These are phyloP conservation scores for Cystoderma amianthinum DNA, from an alignment of 768 basidiomycete genomes.

Conservation along the genomic window DNA sequence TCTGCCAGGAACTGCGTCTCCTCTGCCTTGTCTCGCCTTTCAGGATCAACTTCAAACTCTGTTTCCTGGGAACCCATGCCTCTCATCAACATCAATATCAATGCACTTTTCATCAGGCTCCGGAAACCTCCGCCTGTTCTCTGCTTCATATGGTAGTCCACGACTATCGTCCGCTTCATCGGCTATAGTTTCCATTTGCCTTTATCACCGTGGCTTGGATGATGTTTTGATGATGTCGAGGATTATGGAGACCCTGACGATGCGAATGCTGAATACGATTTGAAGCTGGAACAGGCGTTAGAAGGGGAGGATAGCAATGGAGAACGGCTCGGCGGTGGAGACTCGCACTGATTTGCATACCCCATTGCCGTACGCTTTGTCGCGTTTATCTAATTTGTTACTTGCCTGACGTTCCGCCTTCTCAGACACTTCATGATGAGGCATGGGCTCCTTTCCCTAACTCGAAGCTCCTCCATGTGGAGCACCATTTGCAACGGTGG, in stretches of 20 bases:
- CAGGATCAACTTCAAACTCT: not conserved
- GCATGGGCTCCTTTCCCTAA: constrained; percentile 61
- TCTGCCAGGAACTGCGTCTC: not conserved
- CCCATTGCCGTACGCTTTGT: constrained; percentile 51
- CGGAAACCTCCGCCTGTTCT: not conserved
- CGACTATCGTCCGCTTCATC: not conserved
- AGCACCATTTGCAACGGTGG: too few relatives aligned
- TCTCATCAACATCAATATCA: not conserved
- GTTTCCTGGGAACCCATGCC: not conserved
- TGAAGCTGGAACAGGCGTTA: constrained; percentile 10
- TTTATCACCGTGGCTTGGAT: too few relatives aligned
- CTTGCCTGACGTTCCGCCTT: constrained; percentile 3
- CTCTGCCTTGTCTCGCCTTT: not conserved
- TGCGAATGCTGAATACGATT: constrained; percentile 4
- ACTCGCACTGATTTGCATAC: too few relatives aligned
- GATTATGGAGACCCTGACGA: constrained; percentile 3
- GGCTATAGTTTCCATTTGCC: too few relatives aligned
- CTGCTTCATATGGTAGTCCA: not conserved
- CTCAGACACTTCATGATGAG: constrained; percentile 58
- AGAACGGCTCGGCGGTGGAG: too few relatives aligned
- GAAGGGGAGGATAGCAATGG: constrained; percentile 11
- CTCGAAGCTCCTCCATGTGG: constrained; percentile 53
- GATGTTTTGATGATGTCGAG: not conserved
- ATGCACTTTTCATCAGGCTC: not conserved
- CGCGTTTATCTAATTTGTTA: constrained; percentile 4